A percentile compares a stretch with the other conserved stretches of the same genome.
These are phyloP conservation scores for Pythium diclinum DNA, from an alignment of 352 stramenopile species.

Conservation along the genomic window DNA sequence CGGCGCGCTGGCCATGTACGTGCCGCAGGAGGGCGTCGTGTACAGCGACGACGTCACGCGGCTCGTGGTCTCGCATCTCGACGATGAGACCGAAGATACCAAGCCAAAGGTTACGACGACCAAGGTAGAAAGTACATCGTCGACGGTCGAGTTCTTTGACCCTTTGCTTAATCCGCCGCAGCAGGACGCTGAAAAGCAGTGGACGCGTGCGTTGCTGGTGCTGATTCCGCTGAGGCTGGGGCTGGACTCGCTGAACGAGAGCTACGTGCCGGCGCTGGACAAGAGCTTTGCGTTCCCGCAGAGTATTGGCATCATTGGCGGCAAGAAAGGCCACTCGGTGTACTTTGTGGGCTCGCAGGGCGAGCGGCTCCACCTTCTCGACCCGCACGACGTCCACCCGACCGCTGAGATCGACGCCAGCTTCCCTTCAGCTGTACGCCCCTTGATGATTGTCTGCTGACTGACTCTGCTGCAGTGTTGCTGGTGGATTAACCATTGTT, in stretches of 20 bases:
- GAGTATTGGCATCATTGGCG: constrained; percentile 93
- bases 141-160: constrained; percentile 64
- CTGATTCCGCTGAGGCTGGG: constrained; percentile 91
- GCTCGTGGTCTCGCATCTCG: constrained; percentile 65
- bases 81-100: constrained; percentile 22
- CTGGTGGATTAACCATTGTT: too few species aligned
- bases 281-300: constrained; percentile 89
- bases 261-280: constrained; percentile 72
- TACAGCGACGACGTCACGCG: constrained; percentile 75
- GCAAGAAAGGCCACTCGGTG: constrained; percentile 92
- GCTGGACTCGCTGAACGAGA: constrained; percentile 81
- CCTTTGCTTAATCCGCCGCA: constrained; percentile 75
- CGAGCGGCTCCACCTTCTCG: constrained; percentile 75
- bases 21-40: constrained; percentile 81
- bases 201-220: constrained; percentile 88
- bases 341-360: constrained; percentile 94
- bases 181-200: constrained; percentile 45
- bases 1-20: constrained; percentile 62
- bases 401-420: constrained; percentile 63
- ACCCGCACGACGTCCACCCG: constrained; percentile 80
- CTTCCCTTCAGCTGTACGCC: constrained; percentile 66
- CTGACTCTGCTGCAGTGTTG: too few species aligned
- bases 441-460: constrained; percentile 1
- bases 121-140: background rate
- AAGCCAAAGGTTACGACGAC: constrained; percentile 1